Conservation (phyloP, 495 filamentous ascomycete genomes). For the Patellaria atrata region DNA sequence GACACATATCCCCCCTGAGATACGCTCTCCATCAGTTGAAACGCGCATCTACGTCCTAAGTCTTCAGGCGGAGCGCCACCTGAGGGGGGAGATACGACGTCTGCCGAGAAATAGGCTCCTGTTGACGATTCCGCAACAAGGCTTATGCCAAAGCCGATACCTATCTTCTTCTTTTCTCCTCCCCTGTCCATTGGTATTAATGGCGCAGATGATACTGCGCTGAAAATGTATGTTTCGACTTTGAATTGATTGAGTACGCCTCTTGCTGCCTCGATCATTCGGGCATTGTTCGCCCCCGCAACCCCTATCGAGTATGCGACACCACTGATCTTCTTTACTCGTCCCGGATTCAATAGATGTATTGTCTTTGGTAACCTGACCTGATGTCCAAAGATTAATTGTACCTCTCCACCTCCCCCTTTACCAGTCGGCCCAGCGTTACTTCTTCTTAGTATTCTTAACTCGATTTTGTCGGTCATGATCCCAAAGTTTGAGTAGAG, state of each 20-base stretch:
- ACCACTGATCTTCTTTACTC: conserved; percentile 78
- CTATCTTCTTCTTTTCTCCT: conserved; percentile 49
- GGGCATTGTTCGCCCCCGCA: conserved; percentile 75
- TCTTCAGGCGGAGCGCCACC: conserved; percentile 82
- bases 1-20: conserved; percentile 70
- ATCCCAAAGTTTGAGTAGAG: conserved; percentile 85
- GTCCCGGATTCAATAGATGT: conserved; percentile 70
- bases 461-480: conserved; percentile 68
- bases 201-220: conserved; percentile 60
- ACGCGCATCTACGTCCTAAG: conserved; percentile 73
- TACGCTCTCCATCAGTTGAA: conserved; percentile 74
- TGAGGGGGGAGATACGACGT: conserved; percentile 63
- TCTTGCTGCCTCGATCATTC: conserved; percentile 84
- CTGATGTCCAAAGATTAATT: conserved; percentile 82
- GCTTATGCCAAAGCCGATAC: conserved; percentile 79
- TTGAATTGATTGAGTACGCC: conserved; percentile 76
- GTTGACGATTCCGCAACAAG: conserved; percentile 84
- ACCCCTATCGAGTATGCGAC: conserved; percentile 89
- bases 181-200: conserved; percentile 48
- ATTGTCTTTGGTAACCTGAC: conserved; percentile 86
- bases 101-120: conserved; percentile 72
- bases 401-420: conserved; percentile 82
- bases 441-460: conserved; percentile 65
- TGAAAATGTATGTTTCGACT: conserved; percentile 75
- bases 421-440: conserved; percentile 56